Evolutionary conservation across 129 eudicot species (phyloP), one percentile per base, ranked within the genome.

Genomic region (Arctium lappa): DNA sequence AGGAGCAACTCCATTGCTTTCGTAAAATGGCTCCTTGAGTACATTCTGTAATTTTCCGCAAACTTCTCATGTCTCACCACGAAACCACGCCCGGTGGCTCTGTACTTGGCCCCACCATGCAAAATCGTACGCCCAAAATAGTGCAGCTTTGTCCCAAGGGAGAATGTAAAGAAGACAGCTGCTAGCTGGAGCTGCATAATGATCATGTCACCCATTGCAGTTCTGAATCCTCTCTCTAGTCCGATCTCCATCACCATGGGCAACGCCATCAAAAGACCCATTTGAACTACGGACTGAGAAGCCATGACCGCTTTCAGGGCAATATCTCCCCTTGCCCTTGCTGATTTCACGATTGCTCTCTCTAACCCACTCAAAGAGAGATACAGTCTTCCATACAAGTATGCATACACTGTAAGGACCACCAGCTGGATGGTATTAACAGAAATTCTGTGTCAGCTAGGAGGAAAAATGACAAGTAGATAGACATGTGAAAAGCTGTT

Each of bases 1-100:
- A 91, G 34, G 84, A 91, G 62, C 48, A 96, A 81, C 83, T 96
- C 99, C 76, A 96, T 74, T 16, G 88, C 99, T 80, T 96, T 96
- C 2, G 97, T 93, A 80, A 96, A 96, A 88, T 96, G 99, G 89
- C 99, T 96, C 75, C 97, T 90, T 11, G 99, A 96, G 75, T 96
- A 96, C 99, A 96, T 93, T 76, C 99, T 88, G 86, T 96, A 96
- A 71, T 96, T 96, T 84, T 96, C 99, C 5, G 99, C 99, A 88
- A 91, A 96, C 79, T 91, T 96, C 87, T 96, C 99, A 46, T 96
- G 99, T 22, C 98, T 80, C 10, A 96, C 99, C 12, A 96, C 99
- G 70, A 96, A 96, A 30, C 99, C 99, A 84, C 99, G 99, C 38
- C 99, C 99, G 1, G 99, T 96, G 74, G 99, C 99, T 86, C 99